Conservation (phyloP, 139 green algal genomes). For the Chlorella sp. region DNA sequence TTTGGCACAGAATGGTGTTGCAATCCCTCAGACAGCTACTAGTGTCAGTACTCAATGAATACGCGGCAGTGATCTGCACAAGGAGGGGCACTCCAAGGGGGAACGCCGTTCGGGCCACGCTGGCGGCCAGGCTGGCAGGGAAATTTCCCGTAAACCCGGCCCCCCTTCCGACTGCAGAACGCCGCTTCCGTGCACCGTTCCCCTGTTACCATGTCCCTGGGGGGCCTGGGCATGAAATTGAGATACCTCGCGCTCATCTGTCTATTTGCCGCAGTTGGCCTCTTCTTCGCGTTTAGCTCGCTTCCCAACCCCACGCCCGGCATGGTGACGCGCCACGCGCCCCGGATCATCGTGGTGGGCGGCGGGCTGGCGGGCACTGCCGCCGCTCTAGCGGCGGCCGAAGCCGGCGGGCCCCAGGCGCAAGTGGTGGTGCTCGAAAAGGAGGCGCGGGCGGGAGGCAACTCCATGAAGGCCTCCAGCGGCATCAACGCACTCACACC, state of each 20-base stretch:
- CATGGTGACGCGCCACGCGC: neutral
- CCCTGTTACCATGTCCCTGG: neutral
- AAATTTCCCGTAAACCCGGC: neutral
- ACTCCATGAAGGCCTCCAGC: slow-evolving; percentile 74
- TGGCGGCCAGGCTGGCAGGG: neutral
- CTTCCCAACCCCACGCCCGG: neutral
- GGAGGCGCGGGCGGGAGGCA: slow-evolving; percentile 69
- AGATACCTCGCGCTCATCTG: neutral
- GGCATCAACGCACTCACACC: slow-evolving; percentile 78
- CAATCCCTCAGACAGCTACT: neutral
- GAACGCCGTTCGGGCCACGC: no score
- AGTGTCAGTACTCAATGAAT: neutral
- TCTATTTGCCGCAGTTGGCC: neutral
- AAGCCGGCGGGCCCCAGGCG: neutral
- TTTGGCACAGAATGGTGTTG: neutral
- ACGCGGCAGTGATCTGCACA: neutral
- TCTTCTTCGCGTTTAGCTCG: neutral
- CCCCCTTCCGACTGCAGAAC: neutral
- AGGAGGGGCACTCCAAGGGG: no score
- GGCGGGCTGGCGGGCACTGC: slow-evolving; percentile 65
- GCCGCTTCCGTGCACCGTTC: neutral
- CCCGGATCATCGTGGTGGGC: slow-evolving; percentile 65
- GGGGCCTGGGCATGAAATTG: slow-evolving; percentile 4
- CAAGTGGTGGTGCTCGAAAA: slow-evolving; percentile 77
- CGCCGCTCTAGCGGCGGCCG: slow-evolving; percentile 49